Evolutionary conservation across 2,329 filamentous ascomycete genomes (phyloP).

Genomic region (Ophiocordyceps polyrhachis-furcata): DNA sequence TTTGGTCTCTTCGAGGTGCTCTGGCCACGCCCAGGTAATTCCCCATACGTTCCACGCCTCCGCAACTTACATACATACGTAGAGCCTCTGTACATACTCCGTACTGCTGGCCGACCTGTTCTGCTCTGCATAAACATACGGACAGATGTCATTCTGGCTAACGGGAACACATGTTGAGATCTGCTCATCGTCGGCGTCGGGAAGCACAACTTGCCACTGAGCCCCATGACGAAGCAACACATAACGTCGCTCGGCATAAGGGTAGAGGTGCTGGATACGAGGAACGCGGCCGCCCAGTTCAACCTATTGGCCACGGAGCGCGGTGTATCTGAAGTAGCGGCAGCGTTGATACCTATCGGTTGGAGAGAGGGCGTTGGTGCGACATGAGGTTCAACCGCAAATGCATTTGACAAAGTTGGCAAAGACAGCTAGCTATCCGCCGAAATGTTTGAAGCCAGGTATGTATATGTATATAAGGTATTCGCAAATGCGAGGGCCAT

Average conservation of each 20-base stretch:
- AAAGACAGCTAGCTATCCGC: too few species aligned
- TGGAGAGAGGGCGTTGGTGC: constrained; percentile 47
- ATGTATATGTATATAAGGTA: too few species aligned
- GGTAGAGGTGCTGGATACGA: constrained; percentile 76
- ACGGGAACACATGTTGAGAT: constrained; percentile 29
- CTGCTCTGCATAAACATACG: too few species aligned
- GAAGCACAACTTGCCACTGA: constrained; percentile 53
- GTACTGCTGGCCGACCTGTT: too few species aligned
- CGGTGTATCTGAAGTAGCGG: constrained; percentile 68
- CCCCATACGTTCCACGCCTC: neutral
- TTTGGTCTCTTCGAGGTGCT: constrained; percentile 62
- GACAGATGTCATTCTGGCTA: neutral
- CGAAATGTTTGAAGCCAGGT: too few species aligned
- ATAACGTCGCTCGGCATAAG: constrained; percentile 66
- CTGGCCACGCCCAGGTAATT: constrained; percentile 76
- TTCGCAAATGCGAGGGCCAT: neutral
- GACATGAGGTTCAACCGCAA: constrained; percentile 1
- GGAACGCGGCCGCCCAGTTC: constrained; percentile 87
- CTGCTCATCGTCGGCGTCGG: constrained; percentile 81
- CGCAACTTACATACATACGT: too few species aligned
- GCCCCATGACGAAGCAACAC: constrained; percentile 50
- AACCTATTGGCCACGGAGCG: constrained; percentile 91
- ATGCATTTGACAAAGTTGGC: too few species aligned
- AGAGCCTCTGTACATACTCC: neutral
- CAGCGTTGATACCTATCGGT: constrained; percentile 70